These are phyloP conservation scores for Trichoderma pleuroti DNA, from an alignment of 2,329 filamentous ascomycete genomes.

Conservation along the genomic window DNA sequence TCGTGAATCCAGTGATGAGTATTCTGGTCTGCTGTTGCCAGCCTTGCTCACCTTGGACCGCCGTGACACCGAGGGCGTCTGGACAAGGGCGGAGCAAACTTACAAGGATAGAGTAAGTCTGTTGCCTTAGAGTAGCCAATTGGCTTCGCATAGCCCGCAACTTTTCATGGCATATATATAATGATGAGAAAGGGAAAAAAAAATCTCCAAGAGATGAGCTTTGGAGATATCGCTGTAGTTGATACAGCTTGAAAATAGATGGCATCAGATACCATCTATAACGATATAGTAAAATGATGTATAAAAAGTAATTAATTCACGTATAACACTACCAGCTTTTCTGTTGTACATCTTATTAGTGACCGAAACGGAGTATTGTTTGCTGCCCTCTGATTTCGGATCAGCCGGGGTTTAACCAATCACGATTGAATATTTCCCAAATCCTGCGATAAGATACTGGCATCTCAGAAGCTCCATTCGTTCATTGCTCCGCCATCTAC, in stretches of 20 bases:
- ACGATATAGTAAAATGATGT: not conserved
- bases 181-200: not conserved
- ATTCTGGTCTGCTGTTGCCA: slow-evolving; percentile 71
- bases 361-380: not conserved
- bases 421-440: not conserved
- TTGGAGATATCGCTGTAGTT: not conserved
- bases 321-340: not conserved
- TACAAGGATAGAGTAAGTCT: slow-evolving; percentile 54
- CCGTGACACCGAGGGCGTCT: slow-evolving; percentile 66
- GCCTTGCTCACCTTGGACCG: slow-evolving; percentile 72
- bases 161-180: not conserved
- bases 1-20: slow-evolving; percentile 78
- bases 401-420: not conserved
- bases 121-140: not conserved
- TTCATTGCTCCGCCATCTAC: not conserved
- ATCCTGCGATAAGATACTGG: not conserved
- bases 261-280: not conserved
- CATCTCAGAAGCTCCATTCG: not conserved
- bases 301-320: not conserved
- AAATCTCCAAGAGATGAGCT: not conserved
- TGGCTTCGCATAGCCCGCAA: not conserved
- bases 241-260: not conserved
- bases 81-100: slow-evolving; percentile 74
- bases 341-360: not conserved
- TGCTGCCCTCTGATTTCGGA: not conserved